Evolutionary conservation across 306 rosid genomes (phyloP).

Genomic region (Glycine soja): DNA sequence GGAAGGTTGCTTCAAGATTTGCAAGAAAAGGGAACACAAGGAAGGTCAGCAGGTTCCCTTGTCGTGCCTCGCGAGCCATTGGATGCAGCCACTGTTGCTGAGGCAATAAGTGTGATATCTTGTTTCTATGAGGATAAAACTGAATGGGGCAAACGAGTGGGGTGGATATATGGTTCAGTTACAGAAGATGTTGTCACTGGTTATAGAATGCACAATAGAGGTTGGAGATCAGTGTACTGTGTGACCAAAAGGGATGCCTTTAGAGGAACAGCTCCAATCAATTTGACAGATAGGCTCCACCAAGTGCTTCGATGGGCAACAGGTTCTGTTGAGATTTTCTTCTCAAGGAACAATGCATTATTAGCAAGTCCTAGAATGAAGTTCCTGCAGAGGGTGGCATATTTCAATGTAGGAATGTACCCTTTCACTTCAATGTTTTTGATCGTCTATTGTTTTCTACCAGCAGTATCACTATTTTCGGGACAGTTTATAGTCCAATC

Average conservation of each 20-base stretch:
- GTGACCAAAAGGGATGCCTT: conserved; percentile 90
- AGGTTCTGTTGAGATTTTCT: conserved; percentile 85
- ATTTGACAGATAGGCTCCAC: conserved; percentile 83
- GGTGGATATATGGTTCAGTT: conserved; percentile 96
- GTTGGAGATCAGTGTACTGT: conserved; percentile 87
- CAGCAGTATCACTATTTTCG: conserved; percentile 77
- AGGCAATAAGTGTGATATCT: conserved; percentile 83
- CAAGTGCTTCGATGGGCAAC: conserved; percentile 94
- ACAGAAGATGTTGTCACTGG: conserved; percentile 95
- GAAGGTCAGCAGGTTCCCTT: conserved; percentile 87
- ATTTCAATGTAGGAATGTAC: conserved; percentile 90
- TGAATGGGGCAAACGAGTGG: conserved; percentile 90
- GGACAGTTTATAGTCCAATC: conserved; percentile 85
- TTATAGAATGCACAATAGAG: conserved; percentile 89
- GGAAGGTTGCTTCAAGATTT: conserved; percentile 80
- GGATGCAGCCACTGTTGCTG: conserved; percentile 86
- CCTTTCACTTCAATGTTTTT: conserved; percentile 89
- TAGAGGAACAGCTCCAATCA: conserved; percentile 87
- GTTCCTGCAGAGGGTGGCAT: conserved; percentile 83
- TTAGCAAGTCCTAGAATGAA: conserved; percentile 81
- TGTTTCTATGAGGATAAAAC: conserved; percentile 90
- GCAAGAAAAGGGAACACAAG: conserved; percentile 65
- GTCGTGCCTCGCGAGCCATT: conserved; percentile 83
- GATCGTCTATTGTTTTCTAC: conserved; percentile 79
- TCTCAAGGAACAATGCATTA: conserved; percentile 80